phyloP scores from a whole-genome alignment of 805 yeast genomes.

The Saccharomycopsis sp. region DNA sequence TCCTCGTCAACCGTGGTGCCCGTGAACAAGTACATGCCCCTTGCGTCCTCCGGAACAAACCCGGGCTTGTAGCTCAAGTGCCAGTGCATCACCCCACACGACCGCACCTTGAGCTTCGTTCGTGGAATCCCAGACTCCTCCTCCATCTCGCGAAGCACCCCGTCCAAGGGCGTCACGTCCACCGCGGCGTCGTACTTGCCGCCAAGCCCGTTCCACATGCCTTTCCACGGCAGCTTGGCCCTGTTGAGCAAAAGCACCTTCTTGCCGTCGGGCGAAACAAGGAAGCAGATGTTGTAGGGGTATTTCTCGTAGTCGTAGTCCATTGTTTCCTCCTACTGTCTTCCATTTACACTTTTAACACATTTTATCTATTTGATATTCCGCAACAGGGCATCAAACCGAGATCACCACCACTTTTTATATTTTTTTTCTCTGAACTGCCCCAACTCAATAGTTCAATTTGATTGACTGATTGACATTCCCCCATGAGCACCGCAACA shows the following conservation, averaged over 20 bases:
- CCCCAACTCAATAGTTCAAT: too few relatives aligned
- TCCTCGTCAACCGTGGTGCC: conserved; percentile 6
- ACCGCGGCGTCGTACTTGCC: conserved; percentile 17
- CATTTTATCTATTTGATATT: too few relatives aligned
- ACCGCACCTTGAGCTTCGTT: conserved; percentile 3
- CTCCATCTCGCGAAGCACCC: conserved; percentile 18
- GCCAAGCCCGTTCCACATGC: conserved; percentile 21
- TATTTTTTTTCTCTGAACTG: too few relatives aligned
- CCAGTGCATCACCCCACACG: conserved; percentile 21
- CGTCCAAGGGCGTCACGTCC: conserved; percentile 11
- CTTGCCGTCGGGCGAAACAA: conserved; percentile 4
- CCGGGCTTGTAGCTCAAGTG: not conserved
- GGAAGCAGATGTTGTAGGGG: conserved; percentile 17
- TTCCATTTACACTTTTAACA: not conserved
- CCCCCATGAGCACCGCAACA: too few relatives aligned
- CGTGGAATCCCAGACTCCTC: conserved; percentile 19
- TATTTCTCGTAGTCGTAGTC: conserved; percentile 6
- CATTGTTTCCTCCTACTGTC: not conserved
- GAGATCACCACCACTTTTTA: too few relatives aligned
- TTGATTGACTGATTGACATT: too few relatives aligned
- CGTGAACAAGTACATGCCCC: conserved; percentile 17
- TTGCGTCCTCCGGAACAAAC: conserved; percentile 1
- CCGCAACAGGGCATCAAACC: too few relatives aligned
- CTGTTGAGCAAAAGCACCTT: conserved; percentile 18
- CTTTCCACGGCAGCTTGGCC: conserved; percentile 19